Percentiles rank a stretch among this genome's conserved stretches.
These are phyloP conservation scores for Ambispora gerdemannii DNA, from an alignment of 192 early-diverging fungal species.

Conservation along the genomic window DNA sequence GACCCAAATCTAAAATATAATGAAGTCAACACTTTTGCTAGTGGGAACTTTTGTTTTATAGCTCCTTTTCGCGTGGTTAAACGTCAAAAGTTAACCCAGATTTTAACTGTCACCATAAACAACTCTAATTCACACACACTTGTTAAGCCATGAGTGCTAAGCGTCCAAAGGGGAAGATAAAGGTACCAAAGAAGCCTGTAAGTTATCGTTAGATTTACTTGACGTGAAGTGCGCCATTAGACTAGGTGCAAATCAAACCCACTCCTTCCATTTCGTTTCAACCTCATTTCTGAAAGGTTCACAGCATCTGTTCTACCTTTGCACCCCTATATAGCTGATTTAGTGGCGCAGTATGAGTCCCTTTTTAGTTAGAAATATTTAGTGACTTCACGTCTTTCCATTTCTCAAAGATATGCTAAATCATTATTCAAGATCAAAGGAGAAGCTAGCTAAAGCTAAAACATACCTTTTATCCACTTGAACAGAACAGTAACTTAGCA, in stretches of 20 bases:
- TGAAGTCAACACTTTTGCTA: too few relatives aligned
- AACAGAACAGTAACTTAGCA: too few relatives aligned
- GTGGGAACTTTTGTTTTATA: too few relatives aligned
- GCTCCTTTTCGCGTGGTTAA: too few relatives aligned
- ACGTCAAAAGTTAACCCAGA: too few relatives aligned
- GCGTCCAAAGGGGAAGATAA: conserved; percentile 32
- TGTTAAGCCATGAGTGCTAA: conserved; percentile 19
- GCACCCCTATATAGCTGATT: background rate
- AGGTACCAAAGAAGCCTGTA: conserved; percentile 34
- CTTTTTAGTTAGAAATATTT: background rate
- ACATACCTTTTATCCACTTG: background rate
- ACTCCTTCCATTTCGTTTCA: background rate
- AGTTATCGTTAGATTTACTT: background rate
- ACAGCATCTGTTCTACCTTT: background rate
- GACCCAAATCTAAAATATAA: too few relatives aligned
- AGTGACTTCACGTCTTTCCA: background rate
- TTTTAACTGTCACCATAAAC: too few relatives aligned
- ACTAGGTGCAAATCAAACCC: too few relatives aligned
- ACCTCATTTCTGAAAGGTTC: background rate
- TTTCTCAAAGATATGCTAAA: background rate
- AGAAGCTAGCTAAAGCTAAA: background rate
- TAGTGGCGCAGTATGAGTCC: background rate
- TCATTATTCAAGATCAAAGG: background rate
- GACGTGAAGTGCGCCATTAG: background rate
- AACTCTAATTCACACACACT: too few relatives aligned